Evolutionary conservation across 805 yeast genomes (phyloP).

Genomic region (Teunomyces pallodes): DNA sequence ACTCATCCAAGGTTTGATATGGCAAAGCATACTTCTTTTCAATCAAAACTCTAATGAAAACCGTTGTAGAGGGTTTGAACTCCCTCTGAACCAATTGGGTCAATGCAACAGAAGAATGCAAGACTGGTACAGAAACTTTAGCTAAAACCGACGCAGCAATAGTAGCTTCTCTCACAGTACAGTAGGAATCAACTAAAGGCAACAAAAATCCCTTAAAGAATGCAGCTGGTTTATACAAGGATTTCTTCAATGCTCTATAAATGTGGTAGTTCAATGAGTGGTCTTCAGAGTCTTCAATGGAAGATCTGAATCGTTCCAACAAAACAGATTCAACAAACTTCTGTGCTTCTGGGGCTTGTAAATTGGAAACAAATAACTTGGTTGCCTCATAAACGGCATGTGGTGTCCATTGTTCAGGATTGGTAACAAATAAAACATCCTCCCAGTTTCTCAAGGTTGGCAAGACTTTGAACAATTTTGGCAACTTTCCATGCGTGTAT

Average conservation of each 20-base stretch:
- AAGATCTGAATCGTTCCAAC: constrained; percentile 67
- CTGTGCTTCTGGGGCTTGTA: constrained; percentile 86
- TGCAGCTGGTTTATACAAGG: constrained; percentile 95
- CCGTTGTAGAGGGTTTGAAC: constrained; percentile 84
- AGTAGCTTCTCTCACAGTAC: constrained; percentile 90
- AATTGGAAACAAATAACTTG: constrained; percentile 85
- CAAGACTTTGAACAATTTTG: constrained; percentile 92
- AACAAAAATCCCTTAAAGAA: constrained; percentile 94
- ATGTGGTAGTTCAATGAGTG: constrained; percentile 87
- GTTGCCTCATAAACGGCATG: constrained; percentile 95
- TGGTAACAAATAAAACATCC: constrained; percentile 87
- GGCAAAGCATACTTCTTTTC: constrained; percentile 97
- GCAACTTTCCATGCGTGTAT: constrained; percentile 93
- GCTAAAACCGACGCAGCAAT: constrained; percentile 89
- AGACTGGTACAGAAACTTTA: constrained; percentile 88
- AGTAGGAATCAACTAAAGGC: constrained; percentile 84
- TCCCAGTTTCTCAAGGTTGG: constrained; percentile 95
- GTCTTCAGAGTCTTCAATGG: constrained; percentile 70
- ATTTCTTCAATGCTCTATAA: constrained; percentile 86
- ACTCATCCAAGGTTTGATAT: constrained; percentile 90
- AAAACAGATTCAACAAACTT: constrained; percentile 68
- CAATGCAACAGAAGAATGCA: constrained; percentile 95
- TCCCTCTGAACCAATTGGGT: constrained; percentile 77
- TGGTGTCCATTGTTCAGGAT: constrained; percentile 93
- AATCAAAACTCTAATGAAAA: constrained; percentile 81